These are phyloP conservation scores for Eutrema salsugineum DNA, from an alignment of 441 rosid species.

Conservation along the genomic window DNA sequence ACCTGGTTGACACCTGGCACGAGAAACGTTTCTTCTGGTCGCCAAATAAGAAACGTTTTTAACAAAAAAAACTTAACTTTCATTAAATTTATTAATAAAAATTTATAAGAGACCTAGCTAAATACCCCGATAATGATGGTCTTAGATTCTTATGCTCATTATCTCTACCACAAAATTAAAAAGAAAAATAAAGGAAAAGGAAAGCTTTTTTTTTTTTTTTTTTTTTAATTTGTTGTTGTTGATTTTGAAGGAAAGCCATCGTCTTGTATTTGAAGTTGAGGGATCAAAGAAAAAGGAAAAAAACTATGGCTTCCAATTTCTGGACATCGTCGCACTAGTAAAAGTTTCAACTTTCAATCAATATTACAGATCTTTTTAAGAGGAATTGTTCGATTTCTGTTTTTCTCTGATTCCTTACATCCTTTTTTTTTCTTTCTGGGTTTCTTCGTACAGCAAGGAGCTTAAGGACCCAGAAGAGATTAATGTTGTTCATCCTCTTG, in stretches of 20 bases:
- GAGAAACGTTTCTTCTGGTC: too few species aligned
- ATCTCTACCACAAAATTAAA: background rate
- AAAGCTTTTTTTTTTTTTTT: background rate
- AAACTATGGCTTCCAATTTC: slow-evolving; percentile 80
- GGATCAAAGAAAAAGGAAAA: background rate
- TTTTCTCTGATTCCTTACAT: background rate
- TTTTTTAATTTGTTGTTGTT: too few species aligned
- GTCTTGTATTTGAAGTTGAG: background rate
- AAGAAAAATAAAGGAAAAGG: background rate
- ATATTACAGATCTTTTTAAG: background rate
- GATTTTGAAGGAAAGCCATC: background rate
- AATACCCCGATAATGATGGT: too few species aligned
- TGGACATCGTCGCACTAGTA: slow-evolving; percentile 87
- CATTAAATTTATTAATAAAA: too few species aligned
- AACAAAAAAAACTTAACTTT: too few species aligned
- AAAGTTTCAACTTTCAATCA: slow-evolving; percentile 7
- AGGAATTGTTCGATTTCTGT: background rate
- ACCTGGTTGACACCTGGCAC: too few species aligned
- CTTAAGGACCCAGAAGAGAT: slow-evolving; percentile 83
- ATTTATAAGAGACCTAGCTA: too few species aligned
- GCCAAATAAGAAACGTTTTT: too few species aligned
- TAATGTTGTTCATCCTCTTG: slow-evolving; percentile 62
- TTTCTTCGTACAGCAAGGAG: slow-evolving; percentile 54
- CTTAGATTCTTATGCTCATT: background rate
- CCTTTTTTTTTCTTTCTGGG: background rate